A percentile compares a stretch with the other conserved stretches of the same genome.
Evolutionary conservation across 139 green algal species (phyloP).

Genomic region (Mychonastes homosphaera): DNA sequence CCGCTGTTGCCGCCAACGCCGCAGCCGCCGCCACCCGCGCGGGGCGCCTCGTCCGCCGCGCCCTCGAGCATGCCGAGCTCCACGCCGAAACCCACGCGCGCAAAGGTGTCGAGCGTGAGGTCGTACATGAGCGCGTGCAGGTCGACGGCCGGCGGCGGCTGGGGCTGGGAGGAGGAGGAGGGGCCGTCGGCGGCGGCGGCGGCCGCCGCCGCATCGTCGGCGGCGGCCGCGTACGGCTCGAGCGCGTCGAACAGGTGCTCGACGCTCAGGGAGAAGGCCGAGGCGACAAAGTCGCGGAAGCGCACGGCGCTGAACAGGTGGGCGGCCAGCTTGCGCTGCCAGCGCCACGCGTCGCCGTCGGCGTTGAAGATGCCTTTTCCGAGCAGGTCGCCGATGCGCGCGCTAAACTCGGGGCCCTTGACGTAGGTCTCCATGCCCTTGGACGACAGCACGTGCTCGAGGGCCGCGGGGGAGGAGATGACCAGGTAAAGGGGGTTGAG

Average conservation of each 20-base stretch:
- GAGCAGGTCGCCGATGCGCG: slow-evolving; percentile 10
- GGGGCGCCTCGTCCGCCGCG: background rate
- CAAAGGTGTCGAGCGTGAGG: slow-evolving; percentile 19
- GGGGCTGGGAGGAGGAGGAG: too few relatives aligned
- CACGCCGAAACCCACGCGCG: slow-evolving; percentile 7
- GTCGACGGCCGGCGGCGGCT: too few relatives aligned
- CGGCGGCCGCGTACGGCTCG: background rate
- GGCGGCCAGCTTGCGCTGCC: slow-evolving; percentile 21
- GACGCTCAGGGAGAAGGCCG: slow-evolving; percentile 8
- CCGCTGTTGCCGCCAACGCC: slow-evolving; percentile 14
- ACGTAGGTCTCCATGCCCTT: slow-evolving; percentile 7
- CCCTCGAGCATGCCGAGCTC: too few relatives aligned
- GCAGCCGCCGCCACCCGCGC: background rate
- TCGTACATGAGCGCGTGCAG: slow-evolving; percentile 24
- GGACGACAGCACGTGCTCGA: slow-evolving; percentile 14
- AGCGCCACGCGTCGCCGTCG: slow-evolving; percentile 13
- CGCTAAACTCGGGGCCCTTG: slow-evolving; percentile 8
- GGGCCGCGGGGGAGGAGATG: background rate
- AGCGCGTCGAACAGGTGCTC: slow-evolving; percentile 1
- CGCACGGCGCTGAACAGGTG: slow-evolving; percentile 18
- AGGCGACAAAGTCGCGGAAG: slow-evolving; percentile 14
- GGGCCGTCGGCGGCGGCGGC: too few relatives aligned
- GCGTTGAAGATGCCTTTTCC: slow-evolving; percentile 15
- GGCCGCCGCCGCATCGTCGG: too few relatives aligned
- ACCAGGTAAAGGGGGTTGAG: slow-evolving; percentile 3